Evolutionary conservation across 2,329 filamentous ascomycete genomes (phyloP), one percentile per base, ranked within the genome.

Genomic region (Cryphonectria radicalis): DNA sequence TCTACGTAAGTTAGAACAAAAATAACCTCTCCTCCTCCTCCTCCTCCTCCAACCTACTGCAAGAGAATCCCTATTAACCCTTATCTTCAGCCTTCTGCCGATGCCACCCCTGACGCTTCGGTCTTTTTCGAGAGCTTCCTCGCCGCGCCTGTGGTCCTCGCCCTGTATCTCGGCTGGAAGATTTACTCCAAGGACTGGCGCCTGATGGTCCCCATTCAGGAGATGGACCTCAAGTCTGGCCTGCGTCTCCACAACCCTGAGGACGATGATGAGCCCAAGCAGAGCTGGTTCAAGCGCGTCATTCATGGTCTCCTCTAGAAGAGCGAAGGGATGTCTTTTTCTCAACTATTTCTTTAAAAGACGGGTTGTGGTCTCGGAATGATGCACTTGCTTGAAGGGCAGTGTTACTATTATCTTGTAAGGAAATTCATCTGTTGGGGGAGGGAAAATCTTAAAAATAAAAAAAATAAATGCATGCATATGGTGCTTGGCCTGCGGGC

Each of bases 121-220:
- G 80, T 77, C 60, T 93, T 91, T 82, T 92, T 93, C 82, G 77
- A 84, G 64, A 75, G 77, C 4, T 91, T 89, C 77, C 82, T 91
- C 17, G 88, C 88, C 11, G 83, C 84, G 0, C 87, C 87, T 0
- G 81, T 91, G n/a, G 84, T 89, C 53, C 73, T 90, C 25, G 60
- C 76, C 0, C 85, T 89, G 74, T 93, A 91, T 77, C 66, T 93
- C 8, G 84, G 82, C 17, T 93, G 92, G 84, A 94, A 94, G 81
- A 1, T 92, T 60, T 88, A 78, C 62, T 78, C 80, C 22, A 77
- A 82, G 73, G 86, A 88, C 78, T 86, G 84, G 78, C 88, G 87
- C n/a, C 78, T 87, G 32, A 84, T 91, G 72, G 82, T 93, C 32
- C 84, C 86, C 2, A 82, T 85, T 10, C 80, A 81, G 55, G 84